Evolutionary conservation across 805 yeast genomes (phyloP).

Genomic region (Zygosaccharomyces kombuchaensis): DNA sequence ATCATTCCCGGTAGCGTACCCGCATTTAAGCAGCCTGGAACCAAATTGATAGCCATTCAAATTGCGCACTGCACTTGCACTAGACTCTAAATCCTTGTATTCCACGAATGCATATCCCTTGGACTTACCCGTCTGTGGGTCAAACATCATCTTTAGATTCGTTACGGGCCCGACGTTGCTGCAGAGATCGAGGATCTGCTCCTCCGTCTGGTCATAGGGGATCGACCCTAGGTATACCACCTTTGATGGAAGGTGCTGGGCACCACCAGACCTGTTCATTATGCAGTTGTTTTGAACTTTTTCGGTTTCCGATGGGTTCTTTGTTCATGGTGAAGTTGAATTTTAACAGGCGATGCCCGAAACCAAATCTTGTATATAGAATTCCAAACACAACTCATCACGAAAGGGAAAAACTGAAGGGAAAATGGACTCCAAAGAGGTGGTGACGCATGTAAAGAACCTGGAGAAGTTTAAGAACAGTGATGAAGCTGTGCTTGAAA

Average conservation of each 20-base stretch:
- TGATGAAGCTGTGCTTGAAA: conserved; percentile 60
- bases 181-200: conserved; percentile 83
- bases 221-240: conserved; percentile 79
- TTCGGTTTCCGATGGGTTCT: neutral
- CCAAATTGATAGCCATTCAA: conserved; percentile 76
- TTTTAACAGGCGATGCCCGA: conserved; percentile 5
- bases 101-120: conserved; percentile 88
- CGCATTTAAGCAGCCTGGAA: conserved; percentile 65
- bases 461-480: conserved; percentile 64
- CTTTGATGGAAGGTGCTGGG: conserved; percentile 31
- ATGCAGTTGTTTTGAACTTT: neutral
- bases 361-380: neutral
- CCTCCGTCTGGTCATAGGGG: conserved; percentile 92
- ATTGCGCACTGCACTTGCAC: conserved; percentile 86
- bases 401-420: conserved; percentile 1
- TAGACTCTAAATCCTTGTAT: conserved; percentile 78
- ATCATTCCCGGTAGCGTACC: conserved; percentile 56
- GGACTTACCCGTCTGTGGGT: conserved; percentile 82
- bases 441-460: conserved; percentile 59
- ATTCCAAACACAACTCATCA: conserved; percentile 1
- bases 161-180: conserved; percentile 84
- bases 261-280: conserved; percentile 16
- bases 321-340: neutral
- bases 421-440: conserved; percentile 68
- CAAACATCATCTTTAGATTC: conserved; percentile 71